phyloP scores from a whole-genome alignment of 768 basidiomycete genomes.

The Hericium rajendrae region DNA sequence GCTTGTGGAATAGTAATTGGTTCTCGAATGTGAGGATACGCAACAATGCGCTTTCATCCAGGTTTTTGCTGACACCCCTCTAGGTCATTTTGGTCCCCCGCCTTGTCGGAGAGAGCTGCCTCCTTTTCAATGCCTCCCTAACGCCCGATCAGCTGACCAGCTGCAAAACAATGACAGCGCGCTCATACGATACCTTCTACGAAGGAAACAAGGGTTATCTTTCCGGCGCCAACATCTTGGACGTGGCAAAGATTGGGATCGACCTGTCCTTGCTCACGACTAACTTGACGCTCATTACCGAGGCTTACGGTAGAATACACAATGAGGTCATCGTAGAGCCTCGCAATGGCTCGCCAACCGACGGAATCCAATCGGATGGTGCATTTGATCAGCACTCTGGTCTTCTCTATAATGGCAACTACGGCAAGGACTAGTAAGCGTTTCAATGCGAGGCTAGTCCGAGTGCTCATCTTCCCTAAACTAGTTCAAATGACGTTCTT shows the following conservation, averaged over 20 bases:
- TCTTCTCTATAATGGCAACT: slow-evolving; percentile 59
- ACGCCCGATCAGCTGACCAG: slow-evolving; percentile 2
- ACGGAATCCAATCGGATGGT: slow-evolving; percentile 47
- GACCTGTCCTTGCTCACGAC: slow-evolving; percentile 8
- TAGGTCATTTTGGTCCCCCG: slow-evolving; percentile 13
- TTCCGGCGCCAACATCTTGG: slow-evolving; percentile 58
- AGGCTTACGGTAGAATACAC: slow-evolving; percentile 44
- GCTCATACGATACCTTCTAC: slow-evolving; percentile 12
- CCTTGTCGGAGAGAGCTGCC: slow-evolving; percentile 10
- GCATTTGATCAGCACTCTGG: slow-evolving; percentile 46
- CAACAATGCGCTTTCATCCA: neutral
- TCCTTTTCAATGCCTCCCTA: slow-evolving; percentile 11
- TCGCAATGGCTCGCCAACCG: slow-evolving; percentile 29
- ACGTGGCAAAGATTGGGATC: slow-evolving; percentile 39
- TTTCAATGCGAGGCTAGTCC: neutral
- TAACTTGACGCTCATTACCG: slow-evolving; percentile 35
- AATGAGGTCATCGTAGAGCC: slow-evolving; percentile 41
- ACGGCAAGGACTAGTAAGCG: slow-evolving; percentile 42
- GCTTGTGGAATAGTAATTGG: slow-evolving; percentile 15
- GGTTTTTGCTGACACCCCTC: neutral
- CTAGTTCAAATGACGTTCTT: slow-evolving; percentile 53
- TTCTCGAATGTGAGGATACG: slow-evolving; percentile 7
- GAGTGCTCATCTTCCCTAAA: neutral
- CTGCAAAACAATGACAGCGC: slow-evolving; percentile 9
- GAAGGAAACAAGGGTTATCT: slow-evolving; percentile 26